Evolutionary conservation across 805 yeast species (phyloP).

Genomic region (Pichia rugopelliculosa): DNA sequence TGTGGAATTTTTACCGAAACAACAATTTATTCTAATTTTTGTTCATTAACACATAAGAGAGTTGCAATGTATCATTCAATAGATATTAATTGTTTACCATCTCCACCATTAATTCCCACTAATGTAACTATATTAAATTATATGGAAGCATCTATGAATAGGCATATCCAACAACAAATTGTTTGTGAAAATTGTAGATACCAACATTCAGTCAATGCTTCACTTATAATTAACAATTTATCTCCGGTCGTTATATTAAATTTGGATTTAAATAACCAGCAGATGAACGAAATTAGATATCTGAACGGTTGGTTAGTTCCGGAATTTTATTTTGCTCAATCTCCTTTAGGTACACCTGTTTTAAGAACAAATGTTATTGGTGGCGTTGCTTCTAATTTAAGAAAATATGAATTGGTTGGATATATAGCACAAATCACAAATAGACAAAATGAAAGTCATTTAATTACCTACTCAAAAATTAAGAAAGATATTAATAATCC

Average conservation of each 20-base stretch:
- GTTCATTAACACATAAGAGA: conserved; percentile 32
- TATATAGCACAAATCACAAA: conserved; percentile 61
- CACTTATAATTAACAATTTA: conserved; percentile 41
- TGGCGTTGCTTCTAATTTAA: conserved; percentile 13
- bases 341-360: conserved; percentile 22
- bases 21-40: conserved; percentile 33
- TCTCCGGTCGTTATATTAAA: conserved; percentile 65
- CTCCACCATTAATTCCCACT: conserved; percentile 28
- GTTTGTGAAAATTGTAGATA: conserved; percentile 46
- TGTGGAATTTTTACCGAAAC: conserved; percentile 40
- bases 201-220: conserved; percentile 48
- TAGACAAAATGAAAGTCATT: conserved; percentile 47
- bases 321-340: conserved; percentile 40
- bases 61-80: conserved; percentile 32
- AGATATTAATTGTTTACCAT: conserved; percentile 32
- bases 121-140: conserved; percentile 43
- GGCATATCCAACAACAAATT: conserved; percentile 40
- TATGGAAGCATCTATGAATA: conserved; percentile 55
- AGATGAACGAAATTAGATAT: conserved; percentile 43
- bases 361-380: conserved; percentile 21
- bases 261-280: conserved; percentile 46
- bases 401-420: conserved; percentile 57
- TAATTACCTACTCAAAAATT: conserved; percentile 38
- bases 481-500: conserved; percentile 11
- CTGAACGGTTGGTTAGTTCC: conserved; percentile 54